A percentile compares a stretch with the other conserved stretches of the same genome.
phyloP scores from a whole-genome alignment of 2,329 filamentous ascomycete genomes.

The Pseudogymnoascus sp. region DNA sequence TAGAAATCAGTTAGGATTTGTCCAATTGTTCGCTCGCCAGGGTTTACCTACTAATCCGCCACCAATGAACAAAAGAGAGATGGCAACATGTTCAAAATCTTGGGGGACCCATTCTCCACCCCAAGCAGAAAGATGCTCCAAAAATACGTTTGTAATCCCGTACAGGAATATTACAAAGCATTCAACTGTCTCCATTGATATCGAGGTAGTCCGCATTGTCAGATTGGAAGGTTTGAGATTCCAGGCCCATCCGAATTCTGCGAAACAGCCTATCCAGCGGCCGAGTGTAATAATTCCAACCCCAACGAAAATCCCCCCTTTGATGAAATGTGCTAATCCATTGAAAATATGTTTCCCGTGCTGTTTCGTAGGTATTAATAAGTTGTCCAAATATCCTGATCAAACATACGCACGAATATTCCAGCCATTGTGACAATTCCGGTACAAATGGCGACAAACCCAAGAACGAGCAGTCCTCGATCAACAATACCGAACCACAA shows the following conservation, averaged over 20 bases:
- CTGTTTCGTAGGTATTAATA: conserved; percentile 11
- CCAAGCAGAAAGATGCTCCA: conserved; percentile 11
- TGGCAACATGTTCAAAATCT: conserved; percentile 11
- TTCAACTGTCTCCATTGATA: conserved; percentile 10
- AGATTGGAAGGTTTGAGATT: conserved; percentile 5
- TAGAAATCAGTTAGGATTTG: conserved; percentile 10
- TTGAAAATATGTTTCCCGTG: conserved; percentile 10
- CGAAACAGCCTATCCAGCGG: conserved; percentile 10
- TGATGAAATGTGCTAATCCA: conserved; percentile 11
- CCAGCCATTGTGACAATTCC: conserved; percentile 12
- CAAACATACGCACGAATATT: conserved; percentile 11
- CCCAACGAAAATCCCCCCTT: conserved; percentile 8
- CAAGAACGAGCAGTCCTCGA: conserved; percentile 9
- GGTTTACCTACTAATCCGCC: conserved; percentile 10
- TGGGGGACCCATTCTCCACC: conserved; percentile 7
- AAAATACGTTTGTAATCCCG: conserved; percentile 11
- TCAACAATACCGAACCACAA: conserved; percentile 8
- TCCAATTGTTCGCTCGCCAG: conserved; percentile 8
- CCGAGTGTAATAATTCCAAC: conserved; percentile 6
- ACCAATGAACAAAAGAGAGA: conserved; percentile 11
- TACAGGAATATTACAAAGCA: conserved; percentile 10
- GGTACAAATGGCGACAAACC: conserved; percentile 11
- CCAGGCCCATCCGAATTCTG: conserved; percentile 9
- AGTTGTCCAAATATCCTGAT: conserved; percentile 9
- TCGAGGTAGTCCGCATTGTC: background rate